Conservation (phyloP, 2,329 filamentous ascomycete species). For the Neocatenulostroma microsporum region DNA sequence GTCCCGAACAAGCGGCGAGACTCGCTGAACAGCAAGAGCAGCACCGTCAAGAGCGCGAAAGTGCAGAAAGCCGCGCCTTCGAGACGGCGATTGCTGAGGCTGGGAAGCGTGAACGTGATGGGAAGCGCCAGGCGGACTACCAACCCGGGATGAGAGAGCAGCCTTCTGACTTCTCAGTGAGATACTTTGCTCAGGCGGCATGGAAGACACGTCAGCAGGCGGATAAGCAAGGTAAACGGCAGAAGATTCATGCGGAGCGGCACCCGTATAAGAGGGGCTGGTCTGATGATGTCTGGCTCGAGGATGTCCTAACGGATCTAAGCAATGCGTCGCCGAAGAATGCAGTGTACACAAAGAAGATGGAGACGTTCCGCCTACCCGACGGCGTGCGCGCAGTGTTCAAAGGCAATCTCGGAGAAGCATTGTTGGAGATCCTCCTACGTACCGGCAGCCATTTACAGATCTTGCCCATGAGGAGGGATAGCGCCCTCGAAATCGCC, state of each 20-base stretch:
- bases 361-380: slow-evolving; percentile 19
- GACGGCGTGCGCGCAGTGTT: slow-evolving; percentile 14
- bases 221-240: not conserved
- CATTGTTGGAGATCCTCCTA: slow-evolving; percentile 25
- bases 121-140: not conserved
- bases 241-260: slow-evolving; percentile 2
- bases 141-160: slow-evolving; percentile 1
- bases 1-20: not conserved
- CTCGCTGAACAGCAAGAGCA: not conserved
- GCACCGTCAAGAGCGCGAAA: not conserved
- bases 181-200: not conserved
- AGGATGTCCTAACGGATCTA: not conserved
- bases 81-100: not conserved
- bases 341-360: slow-evolving; percentile 11
- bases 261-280: slow-evolving; percentile 1
- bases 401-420: slow-evolving; percentile 10
- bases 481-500: not conserved
- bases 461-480: slow-evolving; percentile 1
- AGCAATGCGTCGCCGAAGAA: slow-evolving; percentile 2
- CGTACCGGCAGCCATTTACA: slow-evolving; percentile 25
- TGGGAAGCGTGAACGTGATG: not conserved
- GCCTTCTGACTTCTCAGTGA: not conserved
- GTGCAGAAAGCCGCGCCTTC: not conserved
- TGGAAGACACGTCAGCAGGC: not conserved
- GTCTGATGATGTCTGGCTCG: slow-evolving; percentile 1